Evolutionary conservation across 805 yeast species (phyloP).

Genomic region (Cyberlindnera lachancei): DNA sequence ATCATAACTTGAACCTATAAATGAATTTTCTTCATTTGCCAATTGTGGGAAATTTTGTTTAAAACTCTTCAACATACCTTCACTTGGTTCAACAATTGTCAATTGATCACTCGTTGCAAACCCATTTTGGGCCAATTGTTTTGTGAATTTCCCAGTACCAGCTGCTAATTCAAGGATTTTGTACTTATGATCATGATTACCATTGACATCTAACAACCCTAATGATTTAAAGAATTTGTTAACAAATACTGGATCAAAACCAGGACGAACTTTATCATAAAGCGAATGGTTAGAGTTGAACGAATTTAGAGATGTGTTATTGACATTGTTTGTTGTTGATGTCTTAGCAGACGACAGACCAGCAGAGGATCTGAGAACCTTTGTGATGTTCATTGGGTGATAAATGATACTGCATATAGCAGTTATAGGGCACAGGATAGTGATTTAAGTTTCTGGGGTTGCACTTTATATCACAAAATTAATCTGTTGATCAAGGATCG

Average conservation of each 20-base stretch:
- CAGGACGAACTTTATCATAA: conserved; percentile 48
- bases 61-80: conserved; percentile 48
- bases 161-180: conserved; percentile 45
- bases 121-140: conserved; percentile 32
- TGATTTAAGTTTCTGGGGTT: too few species aligned
- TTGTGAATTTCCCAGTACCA: conserved; percentile 61
- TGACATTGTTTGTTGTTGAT: conserved; percentile 1
- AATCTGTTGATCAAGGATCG: too few species aligned
- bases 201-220: conserved; percentile 23
- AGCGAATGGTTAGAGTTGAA: conserved; percentile 44
- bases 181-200: too few species aligned
- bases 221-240: conserved; percentile 33
- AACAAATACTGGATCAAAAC: conserved; percentile 36
- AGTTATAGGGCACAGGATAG: too few species aligned
- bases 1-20: conserved; percentile 36
- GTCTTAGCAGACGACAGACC: too few species aligned
- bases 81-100: conserved; percentile 46
- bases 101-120: conserved; percentile 22
- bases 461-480: too few species aligned
- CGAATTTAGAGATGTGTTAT: conserved; percentile 37
- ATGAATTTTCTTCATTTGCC: too few species aligned
- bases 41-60: conserved; percentile 38
- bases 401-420: too few species aligned
- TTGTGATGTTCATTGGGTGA: too few species aligned
- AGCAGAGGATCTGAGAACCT: too few species aligned